Evolutionary conservation across 1,139 yeast genomes (phyloP).

Genomic region (Spathaspora jeffriesii): DNA sequence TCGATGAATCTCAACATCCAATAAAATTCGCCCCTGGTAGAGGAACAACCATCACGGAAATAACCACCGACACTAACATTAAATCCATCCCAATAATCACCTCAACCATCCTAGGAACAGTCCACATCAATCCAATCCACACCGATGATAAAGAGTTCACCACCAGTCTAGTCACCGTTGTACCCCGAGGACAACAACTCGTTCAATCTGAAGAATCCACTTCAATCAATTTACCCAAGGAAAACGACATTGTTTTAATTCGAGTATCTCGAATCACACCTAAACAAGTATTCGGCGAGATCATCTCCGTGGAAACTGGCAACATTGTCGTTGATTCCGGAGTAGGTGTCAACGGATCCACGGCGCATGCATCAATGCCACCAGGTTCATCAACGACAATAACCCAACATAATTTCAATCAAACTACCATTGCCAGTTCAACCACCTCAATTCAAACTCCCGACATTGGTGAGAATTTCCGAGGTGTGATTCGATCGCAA

Average conservation of each 20-base stretch:
- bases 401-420: slow-evolving; percentile 34
- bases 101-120: slow-evolving; percentile 69
- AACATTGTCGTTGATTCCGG: slow-evolving; percentile 65
- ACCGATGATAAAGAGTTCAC: slow-evolving; percentile 16
- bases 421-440: slow-evolving; percentile 48
- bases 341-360: slow-evolving; percentile 60
- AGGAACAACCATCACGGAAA: slow-evolving; percentile 37
- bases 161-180: slow-evolving; percentile 30
- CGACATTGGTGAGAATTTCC: slow-evolving; percentile 88
- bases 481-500: slow-evolving; percentile 84
- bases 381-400: slow-evolving; percentile 35
- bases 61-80: slow-evolving; percentile 23
- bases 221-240: slow-evolving; percentile 71
- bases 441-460: slow-evolving; percentile 44
- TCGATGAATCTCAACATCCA: slow-evolving; percentile 20
- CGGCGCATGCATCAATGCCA: slow-evolving; percentile 40
- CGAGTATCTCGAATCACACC: slow-evolving; percentile 66
- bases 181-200: slow-evolving; percentile 17
- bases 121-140: slow-evolving; percentile 29
- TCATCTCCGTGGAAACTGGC: slow-evolving; percentile 73
- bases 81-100: slow-evolving; percentile 50
- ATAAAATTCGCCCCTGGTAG: slow-evolving; percentile 33
- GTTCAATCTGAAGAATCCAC: slow-evolving; percentile 7
- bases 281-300: slow-evolving; percentile 81
- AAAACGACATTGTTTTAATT: slow-evolving; percentile 81